Evolutionary conservation across 2,329 filamentous ascomycete species (phyloP).

Genomic region (Chaetomiaceae sp.): DNA sequence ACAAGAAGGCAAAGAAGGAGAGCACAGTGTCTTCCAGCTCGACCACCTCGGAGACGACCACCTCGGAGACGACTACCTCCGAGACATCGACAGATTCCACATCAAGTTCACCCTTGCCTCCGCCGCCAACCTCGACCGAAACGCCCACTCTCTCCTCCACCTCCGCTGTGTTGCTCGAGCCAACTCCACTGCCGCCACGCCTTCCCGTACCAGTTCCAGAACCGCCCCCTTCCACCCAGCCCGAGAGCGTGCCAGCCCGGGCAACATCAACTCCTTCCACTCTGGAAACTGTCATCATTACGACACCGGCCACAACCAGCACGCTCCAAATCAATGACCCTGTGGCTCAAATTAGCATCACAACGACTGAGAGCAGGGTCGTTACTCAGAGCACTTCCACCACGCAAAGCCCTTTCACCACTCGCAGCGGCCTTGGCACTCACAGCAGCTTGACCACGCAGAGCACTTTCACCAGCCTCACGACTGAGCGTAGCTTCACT

Average conservation of each 20-base stretch:
- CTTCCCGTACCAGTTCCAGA: background rate
- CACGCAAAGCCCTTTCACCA: no score
- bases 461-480: background rate
- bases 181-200: background rate
- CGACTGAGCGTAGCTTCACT: background rate
- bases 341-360: no score
- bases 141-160: background rate
- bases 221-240: background rate
- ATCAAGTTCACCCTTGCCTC: background rate
- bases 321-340: no score
- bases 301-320: background rate
- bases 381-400: no score
- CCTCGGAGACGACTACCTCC: background rate
- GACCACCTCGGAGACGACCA: background rate
- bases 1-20: background rate
- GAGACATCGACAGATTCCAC: no score
- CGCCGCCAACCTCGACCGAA: background rate
- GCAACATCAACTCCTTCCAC: background rate
- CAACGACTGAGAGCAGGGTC: no score
- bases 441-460: no score
- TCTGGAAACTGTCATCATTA: background rate
- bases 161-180: background rate
- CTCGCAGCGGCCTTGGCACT: background rate
- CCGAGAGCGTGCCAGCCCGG: background rate
- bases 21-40: background rate